Conservation (phyloP, 805 yeast genomes). For the Candida morakotiae region DNA sequence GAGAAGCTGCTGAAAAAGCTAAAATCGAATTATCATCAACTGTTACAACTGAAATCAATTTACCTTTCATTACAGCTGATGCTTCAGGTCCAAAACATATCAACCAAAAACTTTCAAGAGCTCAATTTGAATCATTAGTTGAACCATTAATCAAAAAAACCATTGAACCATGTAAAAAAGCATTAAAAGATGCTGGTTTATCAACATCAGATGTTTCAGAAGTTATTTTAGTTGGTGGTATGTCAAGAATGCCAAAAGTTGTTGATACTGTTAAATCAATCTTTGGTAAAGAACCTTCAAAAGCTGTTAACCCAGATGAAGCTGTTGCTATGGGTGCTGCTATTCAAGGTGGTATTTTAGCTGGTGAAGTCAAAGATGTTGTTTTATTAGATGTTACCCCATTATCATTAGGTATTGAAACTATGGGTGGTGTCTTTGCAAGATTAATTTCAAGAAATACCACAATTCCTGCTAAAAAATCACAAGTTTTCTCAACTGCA, state of each 20-base stretch:
- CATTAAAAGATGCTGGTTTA: slow-evolving; percentile 75
- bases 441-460: slow-evolving; percentile 89
- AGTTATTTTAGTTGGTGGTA: slow-evolving; percentile 85
- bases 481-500: slow-evolving; percentile 94
- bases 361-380: slow-evolving; percentile 93
- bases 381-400: slow-evolving; percentile 86
- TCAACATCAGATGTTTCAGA: slow-evolving; percentile 65
- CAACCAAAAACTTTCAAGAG: slow-evolving; percentile 62
- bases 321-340: slow-evolving; percentile 97
- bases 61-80: slow-evolving; percentile 85
- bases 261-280: slow-evolving; percentile 68
- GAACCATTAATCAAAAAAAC: slow-evolving; percentile 71
- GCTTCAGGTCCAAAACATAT: slow-evolving; percentile 79
- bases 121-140: slow-evolving; percentile 64
- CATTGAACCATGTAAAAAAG: slow-evolving; percentile 73
- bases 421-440: slow-evolving; percentile 97
- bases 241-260: slow-evolving; percentile 91
- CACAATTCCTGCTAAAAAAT: slow-evolving; percentile 94
- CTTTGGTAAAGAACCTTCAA: slow-evolving; percentile 81
- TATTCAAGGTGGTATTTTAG: slow-evolving; percentile 93
- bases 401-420: slow-evolving; percentile 91
- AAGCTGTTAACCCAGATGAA: slow-evolving; percentile 92
- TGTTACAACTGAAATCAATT: slow-evolving; percentile 66
- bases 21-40: slow-evolving; percentile 81
- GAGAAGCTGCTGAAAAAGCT: slow-evolving; percentile 88